A percentile compares a stretch with the other conserved stretches of the same genome.
Evolutionary conservation across 352 stramenopile genomes (phyloP).

Genomic region (Halophytophthora polymorphica): DNA sequence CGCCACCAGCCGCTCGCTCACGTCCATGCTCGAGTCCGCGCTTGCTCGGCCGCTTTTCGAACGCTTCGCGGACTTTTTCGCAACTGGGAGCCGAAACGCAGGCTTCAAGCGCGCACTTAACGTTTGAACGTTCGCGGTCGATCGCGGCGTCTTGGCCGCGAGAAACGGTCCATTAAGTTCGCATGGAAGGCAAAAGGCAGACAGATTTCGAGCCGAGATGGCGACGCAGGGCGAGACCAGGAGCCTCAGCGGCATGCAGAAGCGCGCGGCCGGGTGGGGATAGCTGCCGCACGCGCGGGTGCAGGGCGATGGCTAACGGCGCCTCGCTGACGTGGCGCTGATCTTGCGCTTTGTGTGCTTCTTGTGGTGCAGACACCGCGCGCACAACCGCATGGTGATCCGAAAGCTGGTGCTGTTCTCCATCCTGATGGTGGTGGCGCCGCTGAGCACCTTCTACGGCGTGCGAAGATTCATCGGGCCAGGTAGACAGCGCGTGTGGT

Average conservation of each 20-base stretch:
- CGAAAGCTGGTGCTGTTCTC: constrained; percentile 75
- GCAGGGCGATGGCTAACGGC: neutral
- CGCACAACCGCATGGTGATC: constrained; percentile 69
- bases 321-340: neutral
- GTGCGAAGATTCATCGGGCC: constrained; percentile 44
- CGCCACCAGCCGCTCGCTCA: constrained; percentile 56
- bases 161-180: too few species aligned
- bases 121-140: neutral
- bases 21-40: constrained; percentile 17
- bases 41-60: constrained; percentile 18
- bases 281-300: neutral
- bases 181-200: constrained; percentile 6
- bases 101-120: neutral
- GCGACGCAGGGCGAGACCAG: constrained; percentile 17
- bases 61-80: constrained; percentile 7
- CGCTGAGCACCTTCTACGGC: constrained; percentile 61
- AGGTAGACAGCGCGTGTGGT: constrained; percentile 19
- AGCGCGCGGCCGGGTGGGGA: constrained; percentile 33
- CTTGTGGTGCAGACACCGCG: constrained; percentile 45
- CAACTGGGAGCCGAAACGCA: constrained; percentile 15
- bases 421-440: constrained; percentile 59
- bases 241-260: constrained; percentile 51
- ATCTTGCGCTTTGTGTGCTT: constrained; percentile 1
- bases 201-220: constrained; percentile 3
- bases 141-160: too few species aligned